Percentiles rank a stretch among this genome's conserved stretches.
phyloP scores from a whole-genome alignment of 192 early-diverging fungal species.

The Umbelopsis ramanniana region DNA sequence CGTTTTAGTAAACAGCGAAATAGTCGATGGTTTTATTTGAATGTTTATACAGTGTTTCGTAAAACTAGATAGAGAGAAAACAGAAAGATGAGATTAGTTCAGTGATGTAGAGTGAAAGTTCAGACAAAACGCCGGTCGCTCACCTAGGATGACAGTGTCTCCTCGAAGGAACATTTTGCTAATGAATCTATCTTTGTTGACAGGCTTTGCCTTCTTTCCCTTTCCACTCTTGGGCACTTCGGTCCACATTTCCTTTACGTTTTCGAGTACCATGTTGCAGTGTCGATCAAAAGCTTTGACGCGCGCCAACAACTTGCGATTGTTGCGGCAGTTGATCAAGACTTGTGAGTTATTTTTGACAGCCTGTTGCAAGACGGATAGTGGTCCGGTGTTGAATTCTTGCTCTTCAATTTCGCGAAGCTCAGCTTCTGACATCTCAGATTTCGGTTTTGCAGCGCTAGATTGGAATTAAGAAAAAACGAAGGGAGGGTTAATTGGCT shows the following conservation, averaged over 20 bases:
- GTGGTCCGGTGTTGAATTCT: constrained; percentile 96
- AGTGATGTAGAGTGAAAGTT: background rate
- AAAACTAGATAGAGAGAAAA: constrained; percentile 32
- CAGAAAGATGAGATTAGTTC: background rate
- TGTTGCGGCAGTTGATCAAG: constrained; percentile 96
- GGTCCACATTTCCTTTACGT: constrained; percentile 99
- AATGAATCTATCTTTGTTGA: constrained; percentile 99
- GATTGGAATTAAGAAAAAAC: background rate
- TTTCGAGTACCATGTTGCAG: constrained; percentile 99
- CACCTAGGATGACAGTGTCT: constrained; percentile 91
- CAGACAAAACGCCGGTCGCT: constrained; percentile 8
- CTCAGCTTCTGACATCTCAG: constrained; percentile 90
- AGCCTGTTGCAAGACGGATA: constrained; percentile 92
- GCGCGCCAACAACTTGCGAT: constrained; percentile 94
- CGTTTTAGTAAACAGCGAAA: background rate
- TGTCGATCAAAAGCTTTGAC: constrained; percentile 99
- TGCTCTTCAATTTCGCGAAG: constrained; percentile 87
- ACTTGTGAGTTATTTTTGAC: constrained; percentile 97
- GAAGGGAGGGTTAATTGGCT: background rate
- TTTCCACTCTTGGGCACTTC: constrained; percentile 91
- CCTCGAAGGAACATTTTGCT: constrained; percentile 98
- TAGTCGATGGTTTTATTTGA: background rate
- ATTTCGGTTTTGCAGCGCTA: constrained; percentile 46
- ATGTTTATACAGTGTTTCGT: constrained; percentile 48
- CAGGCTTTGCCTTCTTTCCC: constrained; percentile 94